Evolutionary conservation across 164 flowering plant genomes (phyloP).

Genomic region (Tinospora cordifolia): DNA sequence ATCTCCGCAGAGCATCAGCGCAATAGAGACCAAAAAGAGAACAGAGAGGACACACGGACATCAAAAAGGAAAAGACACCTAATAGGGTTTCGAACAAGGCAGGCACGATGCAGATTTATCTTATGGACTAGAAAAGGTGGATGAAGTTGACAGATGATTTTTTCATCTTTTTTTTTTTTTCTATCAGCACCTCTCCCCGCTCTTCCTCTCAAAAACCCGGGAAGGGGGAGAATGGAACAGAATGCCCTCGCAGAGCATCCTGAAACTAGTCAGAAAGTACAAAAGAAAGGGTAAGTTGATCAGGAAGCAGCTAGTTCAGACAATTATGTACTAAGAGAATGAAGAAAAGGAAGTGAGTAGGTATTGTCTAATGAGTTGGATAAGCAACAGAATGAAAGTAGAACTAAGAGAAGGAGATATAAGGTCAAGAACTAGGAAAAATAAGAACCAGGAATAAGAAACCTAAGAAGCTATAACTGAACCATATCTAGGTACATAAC

Average conservation of each 20-base stretch:
- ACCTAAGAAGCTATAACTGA: neutral
- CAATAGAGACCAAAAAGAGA: slow-evolving; percentile 5
- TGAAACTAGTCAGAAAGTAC: slow-evolving; percentile 12
- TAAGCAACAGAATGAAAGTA: neutral
- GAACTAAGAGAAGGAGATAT: neutral
- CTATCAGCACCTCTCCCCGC: neutral
- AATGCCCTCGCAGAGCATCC: slow-evolving; percentile 17
- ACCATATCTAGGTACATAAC: slow-evolving; percentile 19
- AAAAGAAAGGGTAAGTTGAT: neutral
- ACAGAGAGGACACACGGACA: neutral
- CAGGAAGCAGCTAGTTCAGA: slow-evolving; percentile 9
- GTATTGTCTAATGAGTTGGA: neutral
- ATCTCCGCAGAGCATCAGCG: slow-evolving; percentile 19
- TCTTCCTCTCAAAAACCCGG: neutral
- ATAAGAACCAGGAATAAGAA: neutral
- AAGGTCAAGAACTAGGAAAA: neutral
- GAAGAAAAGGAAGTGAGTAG: slow-evolving; percentile 5
- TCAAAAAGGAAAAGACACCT: slow-evolving; percentile 6
- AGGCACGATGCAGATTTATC: slow-evolving; percentile 9
- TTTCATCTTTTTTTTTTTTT: neutral
- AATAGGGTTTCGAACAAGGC: slow-evolving; percentile 10
- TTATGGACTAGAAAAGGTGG: neutral
- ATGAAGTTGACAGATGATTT: neutral
- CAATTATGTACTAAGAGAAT: neutral
- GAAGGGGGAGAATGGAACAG: neutral